Conservation (phyloP, 2,329 filamentous ascomycete genomes). For the Fusarium annulatum region DNA sequence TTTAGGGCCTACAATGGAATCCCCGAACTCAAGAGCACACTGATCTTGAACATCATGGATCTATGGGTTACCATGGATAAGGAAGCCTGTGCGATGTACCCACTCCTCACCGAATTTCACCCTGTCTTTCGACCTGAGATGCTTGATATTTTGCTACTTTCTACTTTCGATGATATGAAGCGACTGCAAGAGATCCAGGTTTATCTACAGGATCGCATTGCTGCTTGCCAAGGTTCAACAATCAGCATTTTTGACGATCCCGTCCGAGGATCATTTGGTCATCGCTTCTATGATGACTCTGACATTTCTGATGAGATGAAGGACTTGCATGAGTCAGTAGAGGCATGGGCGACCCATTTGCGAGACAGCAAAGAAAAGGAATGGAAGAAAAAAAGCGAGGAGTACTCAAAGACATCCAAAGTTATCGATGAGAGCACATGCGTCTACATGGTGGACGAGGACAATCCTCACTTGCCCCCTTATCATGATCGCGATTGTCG, state of each 20-base stretch:
- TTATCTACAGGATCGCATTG: slow-evolving; percentile 35
- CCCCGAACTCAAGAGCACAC: slow-evolving; percentile 35
- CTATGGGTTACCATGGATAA: slow-evolving; percentile 40
- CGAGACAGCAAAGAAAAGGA: slow-evolving; percentile 46
- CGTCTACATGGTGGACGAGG: slow-evolving; percentile 42
- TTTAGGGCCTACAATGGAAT: slow-evolving; percentile 18
- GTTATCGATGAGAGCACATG: slow-evolving; percentile 48
- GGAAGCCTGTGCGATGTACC: slow-evolving; percentile 33
- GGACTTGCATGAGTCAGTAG: slow-evolving; percentile 40
- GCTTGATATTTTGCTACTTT: slow-evolving; percentile 35
- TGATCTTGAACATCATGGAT: slow-evolving; percentile 41
- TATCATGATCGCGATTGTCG: slow-evolving; percentile 47
- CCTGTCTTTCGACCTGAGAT: slow-evolving; percentile 39
- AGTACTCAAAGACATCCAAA: slow-evolving; percentile 49
- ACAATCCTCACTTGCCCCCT: slow-evolving; percentile 5
- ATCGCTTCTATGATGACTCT: slow-evolving; percentile 44
- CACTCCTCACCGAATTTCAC: slow-evolving; percentile 35
- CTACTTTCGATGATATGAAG: slow-evolving; percentile 31
- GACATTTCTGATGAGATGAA: slow-evolving; percentile 20
- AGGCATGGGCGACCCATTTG: slow-evolving; percentile 27
- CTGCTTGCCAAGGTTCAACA: slow-evolving; percentile 11
- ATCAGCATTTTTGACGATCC: slow-evolving; percentile 42
- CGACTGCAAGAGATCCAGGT: slow-evolving; percentile 35
- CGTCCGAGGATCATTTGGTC: slow-evolving; percentile 42
- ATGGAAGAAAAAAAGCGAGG: slow-evolving; percentile 45